Evolutionary conservation across 2,329 filamentous ascomycete species (phyloP).

Genomic region (Bipolaris victoriae): DNA sequence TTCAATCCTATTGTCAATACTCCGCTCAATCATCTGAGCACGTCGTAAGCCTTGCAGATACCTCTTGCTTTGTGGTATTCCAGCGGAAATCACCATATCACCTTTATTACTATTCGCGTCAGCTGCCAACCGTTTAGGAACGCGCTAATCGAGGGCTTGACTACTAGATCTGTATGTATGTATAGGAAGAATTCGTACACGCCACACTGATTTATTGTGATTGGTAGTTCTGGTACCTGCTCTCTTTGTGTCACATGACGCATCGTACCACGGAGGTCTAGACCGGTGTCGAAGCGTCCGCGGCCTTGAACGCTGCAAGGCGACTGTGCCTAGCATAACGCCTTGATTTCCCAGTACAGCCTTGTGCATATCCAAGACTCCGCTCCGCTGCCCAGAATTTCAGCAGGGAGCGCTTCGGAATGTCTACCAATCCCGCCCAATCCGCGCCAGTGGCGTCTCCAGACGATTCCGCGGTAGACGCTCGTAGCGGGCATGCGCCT

Average conservation of each 20-base stretch:
- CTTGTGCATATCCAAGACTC: constrained; percentile 20
- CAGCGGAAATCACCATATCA: not conserved
- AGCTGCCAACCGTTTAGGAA: not conserved
- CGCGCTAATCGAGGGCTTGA: not conserved
- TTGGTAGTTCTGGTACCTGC: not conserved
- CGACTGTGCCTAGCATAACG: constrained; percentile 4
- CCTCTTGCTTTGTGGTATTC: not conserved
- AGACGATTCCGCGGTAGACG: not conserved
- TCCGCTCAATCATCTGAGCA: not conserved
- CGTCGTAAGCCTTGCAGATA: not conserved
- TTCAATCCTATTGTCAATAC: constrained; percentile 1
- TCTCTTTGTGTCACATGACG: not conserved
- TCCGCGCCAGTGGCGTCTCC: constrained; percentile 7
- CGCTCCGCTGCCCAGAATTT: constrained; percentile 18
- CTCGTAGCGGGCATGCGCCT: not conserved
- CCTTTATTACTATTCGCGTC: not conserved
- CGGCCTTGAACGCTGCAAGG: constrained; percentile 10
- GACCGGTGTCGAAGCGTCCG: not conserved
- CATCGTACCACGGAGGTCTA: constrained; percentile 9
- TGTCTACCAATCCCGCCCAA: constrained; percentile 4
- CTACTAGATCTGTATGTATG: not conserved
- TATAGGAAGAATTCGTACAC: not conserved
- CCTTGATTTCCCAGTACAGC: constrained; percentile 2
- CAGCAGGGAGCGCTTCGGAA: constrained; percentile 11
- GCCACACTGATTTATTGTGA: not conserved